Percentiles rank a stretch among this genome's conserved stretches.
Conservation (phyloP, 352 stramenopile genomes). For the Pythium grandisporangium region DNA sequence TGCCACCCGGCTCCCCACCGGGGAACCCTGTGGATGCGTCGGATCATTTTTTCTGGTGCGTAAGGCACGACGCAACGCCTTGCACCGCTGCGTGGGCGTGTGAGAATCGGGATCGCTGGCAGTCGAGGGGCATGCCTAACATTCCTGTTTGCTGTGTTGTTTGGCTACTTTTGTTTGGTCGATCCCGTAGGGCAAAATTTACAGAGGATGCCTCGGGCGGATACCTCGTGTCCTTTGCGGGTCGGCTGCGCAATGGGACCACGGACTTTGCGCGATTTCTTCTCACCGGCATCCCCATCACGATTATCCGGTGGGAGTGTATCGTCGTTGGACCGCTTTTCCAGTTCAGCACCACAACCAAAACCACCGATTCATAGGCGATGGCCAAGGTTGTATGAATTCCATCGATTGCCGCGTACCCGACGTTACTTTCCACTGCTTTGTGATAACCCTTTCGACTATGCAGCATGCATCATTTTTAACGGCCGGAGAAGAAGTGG, state of each 20-base stretch:
- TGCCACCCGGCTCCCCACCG: constrained; percentile 7
- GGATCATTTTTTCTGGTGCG: constrained; percentile 24
- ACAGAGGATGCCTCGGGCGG: constrained; percentile 3
- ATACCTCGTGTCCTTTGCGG: constrained; percentile 14
- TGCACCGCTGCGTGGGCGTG: too few species aligned
- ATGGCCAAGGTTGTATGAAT: too few species aligned
- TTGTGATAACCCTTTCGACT: too few species aligned
- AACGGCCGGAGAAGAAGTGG: too few species aligned
- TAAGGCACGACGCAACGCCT: constrained; percentile 1
- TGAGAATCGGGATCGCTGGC: background rate
- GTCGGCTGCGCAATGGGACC: constrained; percentile 14
- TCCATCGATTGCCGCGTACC: too few species aligned
- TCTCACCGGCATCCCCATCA: constrained; percentile 17
- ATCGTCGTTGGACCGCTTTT: constrained; percentile 15
- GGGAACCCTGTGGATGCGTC: constrained; percentile 11
- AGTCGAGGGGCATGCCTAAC: too few species aligned
- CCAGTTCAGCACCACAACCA: constrained; percentile 2
- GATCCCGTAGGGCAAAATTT: constrained; percentile 12
- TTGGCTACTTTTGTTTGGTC: background rate
- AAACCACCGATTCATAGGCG: too few species aligned
- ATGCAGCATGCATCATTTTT: too few species aligned
- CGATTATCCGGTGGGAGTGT: constrained; percentile 19
- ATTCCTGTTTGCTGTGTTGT: too few species aligned
- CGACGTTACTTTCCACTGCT: too few species aligned
- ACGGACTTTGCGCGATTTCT: constrained; percentile 14